Percentiles rank a stretch among this genome's conserved stretches.
Conservation (phyloP, 108 stramenopile genomes). For the Skeletonema menzelii region DNA sequence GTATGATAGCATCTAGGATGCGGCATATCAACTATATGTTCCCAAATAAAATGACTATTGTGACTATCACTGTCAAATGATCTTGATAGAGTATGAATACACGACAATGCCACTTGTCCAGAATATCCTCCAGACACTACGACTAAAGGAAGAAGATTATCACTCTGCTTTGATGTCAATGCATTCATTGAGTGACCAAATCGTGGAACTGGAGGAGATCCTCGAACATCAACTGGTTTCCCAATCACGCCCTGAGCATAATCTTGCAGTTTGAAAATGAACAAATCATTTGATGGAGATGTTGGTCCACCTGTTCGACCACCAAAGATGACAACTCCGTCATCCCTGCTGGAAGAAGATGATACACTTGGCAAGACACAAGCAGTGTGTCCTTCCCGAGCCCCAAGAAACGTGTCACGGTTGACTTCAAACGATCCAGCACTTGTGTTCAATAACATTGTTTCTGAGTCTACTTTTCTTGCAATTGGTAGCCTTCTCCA, state of each 20-base stretch:
- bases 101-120: conserved; percentile 24
- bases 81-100: conserved; percentile 39
- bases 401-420: conserved; percentile 10
- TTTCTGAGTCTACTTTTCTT: background rate
- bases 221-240: conserved; percentile 47
- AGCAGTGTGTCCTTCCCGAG: conserved; percentile 40
- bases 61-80: conserved; percentile 9
- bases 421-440: conserved; percentile 31
- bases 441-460: conserved; percentile 2
- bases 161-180: conserved; percentile 23
- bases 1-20: conserved; percentile 40
- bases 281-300: conserved; percentile 44
- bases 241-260: conserved; percentile 9
- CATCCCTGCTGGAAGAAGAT: background rate
- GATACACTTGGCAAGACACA: conserved; percentile 22
- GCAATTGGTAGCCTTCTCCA: conserved; percentile 31
- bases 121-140: conserved; percentile 37
- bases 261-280: conserved; percentile 45
- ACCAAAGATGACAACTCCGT: conserved; percentile 38
- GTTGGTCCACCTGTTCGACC: conserved; percentile 34
- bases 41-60: conserved; percentile 39
- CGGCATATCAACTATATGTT: conserved; percentile 35
- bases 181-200: conserved; percentile 78
- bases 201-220: conserved; percentile 51
- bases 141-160: conserved; percentile 29